Evolutionary conservation across 2,329 filamentous ascomycete genomes (phyloP).

Genomic region (Diaporthe caulivora): DNA sequence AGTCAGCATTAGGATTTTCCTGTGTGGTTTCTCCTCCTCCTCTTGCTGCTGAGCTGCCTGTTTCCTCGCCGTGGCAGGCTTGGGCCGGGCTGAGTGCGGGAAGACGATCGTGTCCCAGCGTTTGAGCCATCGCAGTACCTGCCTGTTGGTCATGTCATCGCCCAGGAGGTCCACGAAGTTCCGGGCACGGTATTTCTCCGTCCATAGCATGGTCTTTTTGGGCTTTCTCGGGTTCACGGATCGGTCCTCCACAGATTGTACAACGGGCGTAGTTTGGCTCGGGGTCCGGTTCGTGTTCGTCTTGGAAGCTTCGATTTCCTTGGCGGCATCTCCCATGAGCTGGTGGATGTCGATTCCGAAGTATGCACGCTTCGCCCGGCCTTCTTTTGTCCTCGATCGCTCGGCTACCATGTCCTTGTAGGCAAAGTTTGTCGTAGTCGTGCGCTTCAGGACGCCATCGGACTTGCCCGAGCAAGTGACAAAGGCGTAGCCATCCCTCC

Average conservation of each 20-base stretch:
- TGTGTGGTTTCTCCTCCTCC: slow-evolving; percentile 81
- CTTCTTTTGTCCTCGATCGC: slow-evolving; percentile 74
- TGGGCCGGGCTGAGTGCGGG: slow-evolving; percentile 76
- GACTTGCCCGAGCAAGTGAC: slow-evolving; percentile 70
- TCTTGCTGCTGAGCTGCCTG: slow-evolving; percentile 59
- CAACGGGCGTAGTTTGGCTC: slow-evolving; percentile 49
- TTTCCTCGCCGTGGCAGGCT: slow-evolving; percentile 57
- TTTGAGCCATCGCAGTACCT: slow-evolving; percentile 93
- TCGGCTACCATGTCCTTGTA: slow-evolving; percentile 78
- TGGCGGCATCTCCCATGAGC: slow-evolving; percentile 78
- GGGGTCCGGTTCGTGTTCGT: slow-evolving; percentile 44
- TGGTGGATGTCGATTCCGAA: slow-evolving; percentile 94
- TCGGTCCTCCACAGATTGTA: slow-evolving; percentile 57
- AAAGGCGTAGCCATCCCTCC: slow-evolving; percentile 53
- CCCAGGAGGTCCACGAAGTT: slow-evolving; percentile 95
- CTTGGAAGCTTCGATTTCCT: slow-evolving; percentile 62
- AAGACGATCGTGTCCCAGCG: slow-evolving; percentile 95
- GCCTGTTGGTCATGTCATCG: slow-evolving; percentile 92
- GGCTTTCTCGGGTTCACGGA: slow-evolving; percentile 52
- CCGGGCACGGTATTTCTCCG: slow-evolving; percentile 94
- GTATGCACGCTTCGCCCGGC: slow-evolving; percentile 80
- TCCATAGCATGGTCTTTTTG: slow-evolving; percentile 80
- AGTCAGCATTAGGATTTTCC: slow-evolving; percentile 90
- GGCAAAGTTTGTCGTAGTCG: slow-evolving; percentile 58
- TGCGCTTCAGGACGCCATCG: slow-evolving; percentile 68